Percentiles rank a stretch among this genome's conserved stretches.
Evolutionary conservation across 495 filamentous ascomycete species (phyloP).

Genomic region (Podospora pseudopauciseta): DNA sequence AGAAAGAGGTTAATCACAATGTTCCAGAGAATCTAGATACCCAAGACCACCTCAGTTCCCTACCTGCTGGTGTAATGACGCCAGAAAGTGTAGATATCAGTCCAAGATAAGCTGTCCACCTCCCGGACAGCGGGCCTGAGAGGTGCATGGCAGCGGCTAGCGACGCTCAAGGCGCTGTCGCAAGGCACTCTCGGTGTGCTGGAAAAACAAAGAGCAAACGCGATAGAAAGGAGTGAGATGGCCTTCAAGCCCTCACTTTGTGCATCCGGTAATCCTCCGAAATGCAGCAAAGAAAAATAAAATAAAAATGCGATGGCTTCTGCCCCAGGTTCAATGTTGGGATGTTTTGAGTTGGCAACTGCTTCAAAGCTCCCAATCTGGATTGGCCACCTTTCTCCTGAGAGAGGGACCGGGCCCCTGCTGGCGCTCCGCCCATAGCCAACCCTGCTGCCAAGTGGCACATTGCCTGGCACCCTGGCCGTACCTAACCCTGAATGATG

Average conservation of each 20-base stretch:
- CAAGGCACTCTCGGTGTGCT: background rate
- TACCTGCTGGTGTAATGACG: conserved; percentile 52
- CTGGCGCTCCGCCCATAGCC: background rate
- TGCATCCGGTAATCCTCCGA: background rate
- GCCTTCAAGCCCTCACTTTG: background rate
- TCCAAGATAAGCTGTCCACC: conserved; percentile 55
- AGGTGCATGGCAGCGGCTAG: conserved; percentile 26
- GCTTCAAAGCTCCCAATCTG: background rate
- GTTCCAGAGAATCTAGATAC: conserved; percentile 1
- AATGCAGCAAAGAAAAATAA: background rate
- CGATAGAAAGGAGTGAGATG: conserved; percentile 10
- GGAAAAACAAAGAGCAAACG: conserved; percentile 14
- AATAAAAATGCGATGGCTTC: background rate
- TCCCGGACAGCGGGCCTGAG: conserved; percentile 45
- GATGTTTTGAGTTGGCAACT: background rate
- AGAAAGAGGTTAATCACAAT: conserved; percentile 29
- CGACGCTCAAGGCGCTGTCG: no score
- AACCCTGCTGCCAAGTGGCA: background rate
- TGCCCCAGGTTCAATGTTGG: background rate
- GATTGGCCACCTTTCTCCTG: conserved; percentile 26
- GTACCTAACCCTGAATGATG: background rate
- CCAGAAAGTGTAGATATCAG: conserved; percentile 42
- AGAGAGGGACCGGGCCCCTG: conserved; percentile 12
- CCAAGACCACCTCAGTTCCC: background rate
- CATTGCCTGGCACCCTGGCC: background rate